Evolutionary conservation across 2,329 filamentous ascomycete species (phyloP).

Genomic region (Claviceps humidiphila): DNA sequence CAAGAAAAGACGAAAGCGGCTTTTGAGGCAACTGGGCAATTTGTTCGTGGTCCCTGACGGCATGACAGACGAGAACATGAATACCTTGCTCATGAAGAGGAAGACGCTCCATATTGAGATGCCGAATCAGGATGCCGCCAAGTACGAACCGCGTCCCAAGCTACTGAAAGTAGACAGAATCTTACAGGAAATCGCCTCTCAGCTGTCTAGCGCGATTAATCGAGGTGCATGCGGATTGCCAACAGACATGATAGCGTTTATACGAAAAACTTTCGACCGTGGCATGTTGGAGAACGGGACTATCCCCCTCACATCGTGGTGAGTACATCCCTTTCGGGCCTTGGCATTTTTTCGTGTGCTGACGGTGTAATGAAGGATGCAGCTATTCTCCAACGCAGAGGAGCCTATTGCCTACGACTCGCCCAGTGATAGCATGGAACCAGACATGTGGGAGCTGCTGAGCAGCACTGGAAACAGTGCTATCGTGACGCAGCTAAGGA

Average conservation of each 20-base stretch:
- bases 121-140: not conserved
- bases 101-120: not conserved
- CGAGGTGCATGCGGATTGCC: constrained; percentile 15
- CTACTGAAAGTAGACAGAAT: constrained; percentile 14
- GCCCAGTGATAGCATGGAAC: constrained; percentile 13
- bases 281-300: constrained; percentile 14
- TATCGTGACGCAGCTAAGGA: constrained; percentile 18
- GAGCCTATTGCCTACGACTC: constrained; percentile 1
- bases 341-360: not conserved
- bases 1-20: constrained; percentile 16
- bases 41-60: constrained; percentile 26
- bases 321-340: constrained; percentile 3
- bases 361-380: constrained; percentile 11
- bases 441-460: constrained; percentile 17
- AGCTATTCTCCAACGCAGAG: constrained; percentile 10
- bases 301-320: constrained; percentile 21
- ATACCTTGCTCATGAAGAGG: constrained; percentile 5
- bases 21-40: constrained; percentile 16
- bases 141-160: constrained; percentile 3
- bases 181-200: constrained; percentile 10
- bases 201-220: constrained; percentile 7
- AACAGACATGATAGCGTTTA: constrained; percentile 12
- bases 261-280: constrained; percentile 14
- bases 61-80: constrained; percentile 15
- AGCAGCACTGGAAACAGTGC: constrained; percentile 14